phyloP scores from a whole-genome alignment of 202 grass and related monocot genomes.

The Musa balbisiana region DNA sequence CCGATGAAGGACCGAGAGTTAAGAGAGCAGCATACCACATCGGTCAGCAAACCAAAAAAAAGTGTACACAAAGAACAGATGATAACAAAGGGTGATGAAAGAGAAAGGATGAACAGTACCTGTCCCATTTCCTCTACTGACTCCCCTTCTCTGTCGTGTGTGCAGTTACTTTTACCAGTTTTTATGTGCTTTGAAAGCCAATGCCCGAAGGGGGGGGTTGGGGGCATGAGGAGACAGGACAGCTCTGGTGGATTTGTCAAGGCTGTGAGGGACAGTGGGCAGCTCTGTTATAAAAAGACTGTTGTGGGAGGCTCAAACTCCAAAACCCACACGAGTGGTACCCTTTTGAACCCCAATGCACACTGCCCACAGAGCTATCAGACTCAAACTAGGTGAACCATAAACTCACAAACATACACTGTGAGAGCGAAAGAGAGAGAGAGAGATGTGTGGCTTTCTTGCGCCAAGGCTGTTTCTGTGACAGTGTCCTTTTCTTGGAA shows the following conservation, averaged over 20 bases:
- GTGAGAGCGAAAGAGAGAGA: background rate
- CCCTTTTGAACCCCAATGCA: conserved; percentile 5
- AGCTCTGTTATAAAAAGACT: conserved; percentile 3
- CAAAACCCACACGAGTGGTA: conserved; percentile 17
- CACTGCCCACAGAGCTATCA: background rate
- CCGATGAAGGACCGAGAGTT: no score
- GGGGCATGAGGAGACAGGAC: background rate
- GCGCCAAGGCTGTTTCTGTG: background rate
- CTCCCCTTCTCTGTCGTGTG: background rate
- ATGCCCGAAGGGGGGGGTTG: background rate
- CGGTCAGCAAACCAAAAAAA: background rate
- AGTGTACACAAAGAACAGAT: background rate
- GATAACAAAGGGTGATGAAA: background rate
- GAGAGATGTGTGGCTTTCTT: background rate
- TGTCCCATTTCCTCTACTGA: background rate
- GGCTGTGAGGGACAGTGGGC: background rate
- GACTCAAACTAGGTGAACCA: background rate
- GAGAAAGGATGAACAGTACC: background rate
- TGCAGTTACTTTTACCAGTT: background rate
- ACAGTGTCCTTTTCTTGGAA: no score
- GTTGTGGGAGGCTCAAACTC: background rate
- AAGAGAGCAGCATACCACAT: no score
- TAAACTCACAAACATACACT: background rate
- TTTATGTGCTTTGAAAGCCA: conserved; percentile 2
- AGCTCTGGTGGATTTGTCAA: background rate